phyloP scores from a whole-genome alignment of 2,329 filamentous ascomycete genomes.

The Sclerotinia trifoliorum region DNA sequence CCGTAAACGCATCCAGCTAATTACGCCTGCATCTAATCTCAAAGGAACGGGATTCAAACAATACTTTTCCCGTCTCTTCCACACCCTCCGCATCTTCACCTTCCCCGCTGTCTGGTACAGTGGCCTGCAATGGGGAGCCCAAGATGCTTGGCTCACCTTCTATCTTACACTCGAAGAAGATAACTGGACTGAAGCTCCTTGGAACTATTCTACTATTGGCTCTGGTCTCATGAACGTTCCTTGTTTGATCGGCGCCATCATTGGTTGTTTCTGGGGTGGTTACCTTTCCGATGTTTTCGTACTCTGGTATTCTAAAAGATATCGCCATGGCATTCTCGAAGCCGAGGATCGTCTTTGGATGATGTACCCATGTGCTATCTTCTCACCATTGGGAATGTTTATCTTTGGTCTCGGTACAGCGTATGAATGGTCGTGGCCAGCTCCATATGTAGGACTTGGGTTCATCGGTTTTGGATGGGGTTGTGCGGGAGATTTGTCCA shows the following conservation, averaged over 20 bases:
- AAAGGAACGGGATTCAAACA: slow-evolving; percentile 54
- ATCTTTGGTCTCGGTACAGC: slow-evolving; percentile 44
- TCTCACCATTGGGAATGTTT: slow-evolving; percentile 43
- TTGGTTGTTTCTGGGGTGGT: slow-evolving; percentile 57
- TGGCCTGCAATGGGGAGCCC: slow-evolving; percentile 58
- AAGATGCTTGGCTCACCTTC: slow-evolving; percentile 60
- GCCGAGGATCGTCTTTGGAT: slow-evolving; percentile 44
- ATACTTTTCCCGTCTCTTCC: slow-evolving; percentile 52
- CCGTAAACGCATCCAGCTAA: slow-evolving; percentile 53
- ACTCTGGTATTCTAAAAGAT: slow-evolving; percentile 43
- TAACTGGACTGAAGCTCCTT: slow-evolving; percentile 53
- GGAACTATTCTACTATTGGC: slow-evolving; percentile 53
- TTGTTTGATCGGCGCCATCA: slow-evolving; percentile 52
- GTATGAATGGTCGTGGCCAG: slow-evolving; percentile 52
- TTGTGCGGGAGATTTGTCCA: slow-evolving; percentile 55
- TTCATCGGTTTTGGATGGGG: slow-evolving; percentile 61
- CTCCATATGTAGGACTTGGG: slow-evolving; percentile 54
- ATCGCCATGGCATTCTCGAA: slow-evolving; percentile 41
- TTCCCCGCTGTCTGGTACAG: slow-evolving; percentile 58
- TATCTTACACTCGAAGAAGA: slow-evolving; percentile 59
- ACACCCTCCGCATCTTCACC: slow-evolving; percentile 56
- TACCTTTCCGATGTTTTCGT: slow-evolving; percentile 57
- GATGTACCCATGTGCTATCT: slow-evolving; percentile 39
- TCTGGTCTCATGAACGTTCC: slow-evolving; percentile 59
- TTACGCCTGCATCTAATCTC: slow-evolving; percentile 56